Evolutionary conservation across 1,284 basidiomycete species (phyloP).

Genomic region (Neonothopanus nambi): DNA sequence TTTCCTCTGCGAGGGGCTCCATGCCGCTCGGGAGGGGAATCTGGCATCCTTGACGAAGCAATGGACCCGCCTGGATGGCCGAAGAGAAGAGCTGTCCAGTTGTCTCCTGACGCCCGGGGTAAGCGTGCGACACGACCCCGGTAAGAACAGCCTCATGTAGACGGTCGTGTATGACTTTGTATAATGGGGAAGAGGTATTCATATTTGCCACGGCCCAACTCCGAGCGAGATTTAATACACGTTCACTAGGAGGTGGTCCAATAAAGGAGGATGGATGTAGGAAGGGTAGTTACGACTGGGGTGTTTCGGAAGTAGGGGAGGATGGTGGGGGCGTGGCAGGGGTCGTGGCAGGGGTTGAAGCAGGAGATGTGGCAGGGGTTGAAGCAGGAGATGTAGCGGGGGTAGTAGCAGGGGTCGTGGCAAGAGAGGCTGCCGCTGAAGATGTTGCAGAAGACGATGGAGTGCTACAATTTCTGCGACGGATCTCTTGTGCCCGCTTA

Average conservation of each 20-base stretch:
- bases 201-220: slow-evolving; percentile 68
- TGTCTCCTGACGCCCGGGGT: slow-evolving; percentile 40
- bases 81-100: slow-evolving; percentile 26
- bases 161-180: slow-evolving; percentile 58
- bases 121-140: slow-evolving; percentile 54
- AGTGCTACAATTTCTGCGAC: slow-evolving; percentile 17
- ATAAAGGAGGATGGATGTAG: too few species aligned
- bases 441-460: slow-evolving; percentile 14
- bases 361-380: slow-evolving; percentile 6
- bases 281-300: slow-evolving; percentile 16
- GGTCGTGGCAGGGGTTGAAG: slow-evolving; percentile 7
- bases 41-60: slow-evolving; percentile 18
- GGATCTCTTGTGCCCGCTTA: slow-evolving; percentile 53
- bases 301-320: slow-evolving; percentile 13
- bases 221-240: slow-evolving; percentile 56
- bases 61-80: slow-evolving; percentile 23
- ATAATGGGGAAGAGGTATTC: slow-evolving; percentile 52
- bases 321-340: slow-evolving; percentile 10
- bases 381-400: slow-evolving; percentile 18
- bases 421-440: neutral
- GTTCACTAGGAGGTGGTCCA: slow-evolving; percentile 45
- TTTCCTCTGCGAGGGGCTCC: slow-evolving; percentile 69
- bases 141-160: slow-evolving; percentile 66
- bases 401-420: slow-evolving; percentile 1
- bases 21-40: slow-evolving; percentile 38